Evolutionary conservation across 768 basidiomycete species (phyloP).

Genomic region (Cystobasidiopsis lactophilus): DNA sequence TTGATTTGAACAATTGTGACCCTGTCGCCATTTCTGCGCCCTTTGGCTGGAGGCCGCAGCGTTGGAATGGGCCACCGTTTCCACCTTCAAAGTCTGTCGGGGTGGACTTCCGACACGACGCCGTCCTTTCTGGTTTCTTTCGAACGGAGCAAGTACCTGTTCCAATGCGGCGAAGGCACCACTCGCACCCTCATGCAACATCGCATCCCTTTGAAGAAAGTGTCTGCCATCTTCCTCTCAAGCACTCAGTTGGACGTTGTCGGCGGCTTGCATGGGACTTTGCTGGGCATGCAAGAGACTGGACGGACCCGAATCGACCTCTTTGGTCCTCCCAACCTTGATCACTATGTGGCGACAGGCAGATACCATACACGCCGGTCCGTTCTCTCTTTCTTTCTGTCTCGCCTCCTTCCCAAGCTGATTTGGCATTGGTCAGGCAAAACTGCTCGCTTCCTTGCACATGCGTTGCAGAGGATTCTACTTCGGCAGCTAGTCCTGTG

Average conservation of each 20-base stretch:
- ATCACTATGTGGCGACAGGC: background rate
- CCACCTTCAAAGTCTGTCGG: background rate
- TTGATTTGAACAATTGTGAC: background rate
- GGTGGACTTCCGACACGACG: constrained; percentile 41
- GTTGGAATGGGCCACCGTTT: background rate
- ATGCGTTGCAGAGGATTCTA: background rate
- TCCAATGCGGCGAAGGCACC: constrained; percentile 68
- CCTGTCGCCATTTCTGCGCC: no score
- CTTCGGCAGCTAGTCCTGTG: background rate
- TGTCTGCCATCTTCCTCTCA: constrained; percentile 50
- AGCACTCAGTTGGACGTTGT: constrained; percentile 37
- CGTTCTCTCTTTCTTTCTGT: background rate
- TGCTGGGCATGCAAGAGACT: constrained; percentile 62
- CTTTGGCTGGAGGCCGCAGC: no score
- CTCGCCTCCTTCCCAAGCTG: constrained; percentile 6
- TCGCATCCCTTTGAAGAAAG: constrained; percentile 40
- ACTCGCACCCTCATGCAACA: constrained; percentile 52
- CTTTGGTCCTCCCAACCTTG: constrained; percentile 35
- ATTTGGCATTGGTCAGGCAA: background rate
- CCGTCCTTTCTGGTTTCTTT: constrained; percentile 54
- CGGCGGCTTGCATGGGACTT: constrained; percentile 54
- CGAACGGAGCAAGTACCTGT: constrained; percentile 58
- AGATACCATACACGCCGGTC: background rate
- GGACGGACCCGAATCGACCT: constrained; percentile 38
- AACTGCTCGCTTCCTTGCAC: background rate